Percentiles rank a stretch among this genome's conserved stretches.
Evolutionary conservation across 257 asterid genomes (phyloP).

Genomic region (Gardenia jasminoides): DNA sequence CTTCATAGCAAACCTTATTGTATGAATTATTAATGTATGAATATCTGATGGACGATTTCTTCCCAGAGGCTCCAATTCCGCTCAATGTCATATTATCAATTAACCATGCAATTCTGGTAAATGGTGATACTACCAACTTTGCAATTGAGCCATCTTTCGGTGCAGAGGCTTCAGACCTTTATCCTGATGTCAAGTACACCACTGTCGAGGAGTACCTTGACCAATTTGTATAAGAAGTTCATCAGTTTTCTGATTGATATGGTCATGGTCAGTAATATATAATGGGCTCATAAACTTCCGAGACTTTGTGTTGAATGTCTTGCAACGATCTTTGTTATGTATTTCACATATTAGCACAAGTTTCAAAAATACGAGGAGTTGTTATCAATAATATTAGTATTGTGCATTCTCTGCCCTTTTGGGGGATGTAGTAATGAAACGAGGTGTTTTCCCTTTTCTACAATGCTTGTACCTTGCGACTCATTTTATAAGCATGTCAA

Average conservation of each 20-base stretch:
- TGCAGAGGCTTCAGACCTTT: conserved; percentile 58
- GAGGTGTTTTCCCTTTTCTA: no score
- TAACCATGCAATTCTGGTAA: conserved; percentile 47
- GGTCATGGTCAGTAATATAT: neutral
- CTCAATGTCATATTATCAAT: conserved; percentile 37
- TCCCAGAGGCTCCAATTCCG: conserved; percentile 53
- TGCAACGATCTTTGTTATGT: neutral
- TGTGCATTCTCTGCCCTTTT: neutral
- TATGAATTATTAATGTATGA: neutral
- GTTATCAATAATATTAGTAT: no score
- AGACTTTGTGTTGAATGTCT: neutral
- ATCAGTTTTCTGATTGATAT: no score
- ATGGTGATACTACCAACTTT: conserved; percentile 60
- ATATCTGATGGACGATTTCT: neutral
- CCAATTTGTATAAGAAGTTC: conserved; percentile 33
- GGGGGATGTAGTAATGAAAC: no score
- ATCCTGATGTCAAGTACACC: conserved; percentile 67
- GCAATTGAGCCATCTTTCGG: conserved; percentile 59
- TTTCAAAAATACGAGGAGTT: no score
- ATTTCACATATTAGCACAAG: no score
- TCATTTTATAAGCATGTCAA: no score
- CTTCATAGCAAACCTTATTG: no score
- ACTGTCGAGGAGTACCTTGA: conserved; percentile 53
- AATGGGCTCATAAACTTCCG: neutral
- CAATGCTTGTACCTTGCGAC: neutral